Conservation (phyloP, 2,329 filamentous ascomycete species). For the Pezizomycotina sp. region DNA sequence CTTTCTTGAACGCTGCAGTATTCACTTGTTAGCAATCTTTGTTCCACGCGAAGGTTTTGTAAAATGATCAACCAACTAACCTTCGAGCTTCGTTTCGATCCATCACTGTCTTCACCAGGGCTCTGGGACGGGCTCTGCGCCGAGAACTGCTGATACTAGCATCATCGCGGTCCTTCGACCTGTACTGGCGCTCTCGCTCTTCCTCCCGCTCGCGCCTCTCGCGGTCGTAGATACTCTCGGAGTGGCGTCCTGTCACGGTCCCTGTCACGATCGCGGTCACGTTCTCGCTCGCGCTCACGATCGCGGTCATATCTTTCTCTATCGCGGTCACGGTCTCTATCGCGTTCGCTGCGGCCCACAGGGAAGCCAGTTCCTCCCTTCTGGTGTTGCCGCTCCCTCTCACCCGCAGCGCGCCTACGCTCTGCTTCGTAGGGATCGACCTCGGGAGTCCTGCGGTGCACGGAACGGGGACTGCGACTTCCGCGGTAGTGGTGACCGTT, state of each 20-base stretch:
- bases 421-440: conserved; percentile 90
- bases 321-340: conserved; percentile 43
- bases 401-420: conserved; percentile 78
- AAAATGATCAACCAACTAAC: conserved; percentile 29
- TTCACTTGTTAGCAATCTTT: conserved; percentile 25
- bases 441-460: conserved; percentile 60
- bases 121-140: conserved; percentile 48
- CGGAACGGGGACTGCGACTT: too few relatives aligned
- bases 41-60: neutral
- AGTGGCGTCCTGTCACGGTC: conserved; percentile 33
- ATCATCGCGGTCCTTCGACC: conserved; percentile 69
- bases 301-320: conserved; percentile 37
- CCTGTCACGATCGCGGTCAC: conserved; percentile 26
- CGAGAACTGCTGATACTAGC: conserved; percentile 51
- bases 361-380: conserved; percentile 37
- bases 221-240: conserved; percentile 56
- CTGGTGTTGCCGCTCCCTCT: conserved; percentile 83
- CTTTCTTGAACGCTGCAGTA: conserved; percentile 39
- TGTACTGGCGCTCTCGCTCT: conserved; percentile 74
- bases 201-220: conserved; percentile 78
- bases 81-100: conserved; percentile 52
- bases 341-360: conserved; percentile 14
- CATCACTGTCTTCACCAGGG: conserved; percentile 62
- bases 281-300: conserved; percentile 24
- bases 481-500: conserved; percentile 16